phyloP scores from a whole-genome alignment of 495 filamentous ascomycete species.

The Physcia stellaris region DNA sequence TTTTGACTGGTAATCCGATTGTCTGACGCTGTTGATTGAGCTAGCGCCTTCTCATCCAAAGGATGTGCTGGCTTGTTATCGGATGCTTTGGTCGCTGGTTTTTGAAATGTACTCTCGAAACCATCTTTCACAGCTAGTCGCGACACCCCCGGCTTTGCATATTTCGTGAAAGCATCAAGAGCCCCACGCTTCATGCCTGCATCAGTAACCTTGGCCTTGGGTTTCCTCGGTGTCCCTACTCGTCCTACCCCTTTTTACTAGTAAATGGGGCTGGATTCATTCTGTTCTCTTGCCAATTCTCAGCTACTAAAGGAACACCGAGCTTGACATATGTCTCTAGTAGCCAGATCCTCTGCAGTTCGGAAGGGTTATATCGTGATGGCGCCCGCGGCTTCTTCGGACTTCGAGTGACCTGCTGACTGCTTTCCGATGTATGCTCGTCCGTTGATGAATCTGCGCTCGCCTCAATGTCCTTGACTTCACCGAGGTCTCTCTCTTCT shows the following conservation, averaged over 20 bases:
- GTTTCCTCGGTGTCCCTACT: too few relatives aligned
- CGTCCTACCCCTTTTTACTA: too few relatives aligned
- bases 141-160: conserved; percentile 13
- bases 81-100: too few relatives aligned
- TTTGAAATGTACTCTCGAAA: too few relatives aligned
- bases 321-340: conserved; percentile 55
- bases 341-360: conserved; percentile 60
- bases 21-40: too few relatives aligned
- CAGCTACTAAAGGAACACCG: conserved; percentile 57
- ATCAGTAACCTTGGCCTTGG: too few relatives aligned
- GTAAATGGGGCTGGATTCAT: too few relatives aligned
- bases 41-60: too few relatives aligned
- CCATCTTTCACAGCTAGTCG: too few relatives aligned
- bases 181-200: conserved; percentile 2
- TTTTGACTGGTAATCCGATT: too few relatives aligned
- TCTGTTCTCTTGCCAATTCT: conserved; percentile 63
- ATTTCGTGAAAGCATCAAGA: conserved; percentile 13
- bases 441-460: conserved; percentile 28
- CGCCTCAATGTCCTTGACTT: conserved; percentile 40
- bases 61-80: too few relatives aligned
- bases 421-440: conserved; percentile 15
- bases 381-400: conserved; percentile 40
- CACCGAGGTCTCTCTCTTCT: conserved; percentile 52
- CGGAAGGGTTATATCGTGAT: conserved; percentile 51
- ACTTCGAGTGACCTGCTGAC: conserved; percentile 16